Evolutionary conservation across 1,284 basidiomycete genomes (phyloP).

Genomic region (Somion occarium): DNA sequence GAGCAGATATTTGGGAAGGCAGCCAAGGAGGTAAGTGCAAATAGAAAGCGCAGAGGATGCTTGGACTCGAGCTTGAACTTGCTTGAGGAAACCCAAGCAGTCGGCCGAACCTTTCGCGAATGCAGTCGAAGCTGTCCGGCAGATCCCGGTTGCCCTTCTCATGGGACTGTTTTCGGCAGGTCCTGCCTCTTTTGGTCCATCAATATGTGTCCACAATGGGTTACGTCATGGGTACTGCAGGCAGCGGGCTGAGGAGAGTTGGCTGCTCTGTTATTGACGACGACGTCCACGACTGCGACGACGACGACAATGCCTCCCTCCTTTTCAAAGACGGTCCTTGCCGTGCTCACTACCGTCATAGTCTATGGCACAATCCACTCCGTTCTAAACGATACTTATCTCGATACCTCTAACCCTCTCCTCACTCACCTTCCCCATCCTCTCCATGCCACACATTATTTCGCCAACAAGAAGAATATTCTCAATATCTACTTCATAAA

Average conservation of each 20-base stretch:
- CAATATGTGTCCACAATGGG: background rate
- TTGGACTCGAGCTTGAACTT: background rate
- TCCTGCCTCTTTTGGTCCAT: background rate
- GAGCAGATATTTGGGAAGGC: background rate
- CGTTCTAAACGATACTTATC: conserved; percentile 47
- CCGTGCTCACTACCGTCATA: conserved; percentile 30
- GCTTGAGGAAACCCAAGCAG: background rate
- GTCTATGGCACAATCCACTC: conserved; percentile 50
- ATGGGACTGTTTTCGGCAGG: background rate
- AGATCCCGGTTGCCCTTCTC: background rate
- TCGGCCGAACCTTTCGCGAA: too few relatives aligned
- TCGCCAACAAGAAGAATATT: conserved; percentile 78
- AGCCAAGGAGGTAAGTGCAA: background rate
- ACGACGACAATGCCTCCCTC: conserved; percentile 8
- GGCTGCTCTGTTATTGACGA: too few relatives aligned
- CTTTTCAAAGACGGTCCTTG: conserved; percentile 13
- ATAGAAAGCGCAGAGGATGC: background rate
- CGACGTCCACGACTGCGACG: too few relatives aligned
- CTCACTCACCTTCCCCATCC: conserved; percentile 65
- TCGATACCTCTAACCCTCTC: conserved; percentile 69
- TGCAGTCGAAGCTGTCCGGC: background rate
- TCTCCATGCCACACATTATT: conserved; percentile 63
- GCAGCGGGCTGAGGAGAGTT: too few relatives aligned
- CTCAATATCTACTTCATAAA: conserved; percentile 91
- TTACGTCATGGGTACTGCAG: background rate